Conservation (phyloP, 2,329 filamentous ascomycete species). For the Didymella lethalis region DNA sequence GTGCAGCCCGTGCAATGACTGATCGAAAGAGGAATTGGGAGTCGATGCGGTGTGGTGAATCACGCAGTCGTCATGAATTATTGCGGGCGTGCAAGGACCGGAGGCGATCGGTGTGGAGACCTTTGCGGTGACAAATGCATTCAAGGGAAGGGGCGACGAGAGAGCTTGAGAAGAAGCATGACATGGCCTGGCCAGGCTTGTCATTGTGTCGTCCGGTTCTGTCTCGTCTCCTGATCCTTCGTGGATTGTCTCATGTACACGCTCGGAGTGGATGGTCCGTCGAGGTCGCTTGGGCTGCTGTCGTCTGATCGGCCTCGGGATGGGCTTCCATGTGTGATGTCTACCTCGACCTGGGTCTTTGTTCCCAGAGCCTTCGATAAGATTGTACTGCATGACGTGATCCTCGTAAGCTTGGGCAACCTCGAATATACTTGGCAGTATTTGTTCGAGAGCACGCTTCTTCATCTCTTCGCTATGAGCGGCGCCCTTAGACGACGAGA, state of each 20-base stretch:
- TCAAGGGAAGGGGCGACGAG: conserved; percentile 3
- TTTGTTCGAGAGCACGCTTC: conserved; percentile 32
- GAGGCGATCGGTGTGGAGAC: conserved; percentile 1
- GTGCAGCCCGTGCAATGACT: conserved; percentile 15
- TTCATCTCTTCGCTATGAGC: conserved; percentile 39
- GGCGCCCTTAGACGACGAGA: conserved; percentile 38
- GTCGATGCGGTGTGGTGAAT: conserved; percentile 12
- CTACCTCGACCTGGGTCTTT: conserved; percentile 33
- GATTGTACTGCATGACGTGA: conserved; percentile 34
- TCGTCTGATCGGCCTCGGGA: conserved; percentile 30
- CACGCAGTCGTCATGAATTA: conserved; percentile 6
- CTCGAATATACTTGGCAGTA: conserved; percentile 42
- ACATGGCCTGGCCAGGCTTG: neutral
- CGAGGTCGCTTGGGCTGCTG: conserved; percentile 24
- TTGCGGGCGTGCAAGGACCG: conserved; percentile 9
- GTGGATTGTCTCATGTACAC: conserved; percentile 3
- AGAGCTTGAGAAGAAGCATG: neutral
- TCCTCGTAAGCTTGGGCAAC: conserved; percentile 42
- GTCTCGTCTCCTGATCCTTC: conserved; percentile 33
- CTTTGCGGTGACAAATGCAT: neutral
- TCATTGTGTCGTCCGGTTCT: conserved; percentile 32
- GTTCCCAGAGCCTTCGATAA: conserved; percentile 35
- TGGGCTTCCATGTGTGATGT: conserved; percentile 34
- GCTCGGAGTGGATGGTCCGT: neutral
- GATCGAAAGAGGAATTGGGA: conserved; percentile 20